Conservation (phyloP, 2,329 filamentous ascomycete genomes). For the Erysiphe neolycopersici region DNA sequence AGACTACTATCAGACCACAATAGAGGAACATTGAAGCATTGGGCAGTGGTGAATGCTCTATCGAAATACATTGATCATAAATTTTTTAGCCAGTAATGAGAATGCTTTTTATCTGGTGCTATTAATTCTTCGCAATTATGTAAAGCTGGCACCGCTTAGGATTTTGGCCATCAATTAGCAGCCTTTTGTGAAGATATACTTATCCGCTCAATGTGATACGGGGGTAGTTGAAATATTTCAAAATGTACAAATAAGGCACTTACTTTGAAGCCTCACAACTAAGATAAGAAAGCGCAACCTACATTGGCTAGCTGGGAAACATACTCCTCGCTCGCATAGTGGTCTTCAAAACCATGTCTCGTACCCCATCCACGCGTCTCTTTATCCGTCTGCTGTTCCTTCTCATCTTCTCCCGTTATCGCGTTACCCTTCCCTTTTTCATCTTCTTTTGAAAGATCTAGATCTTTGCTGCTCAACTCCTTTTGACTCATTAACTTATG, state of each 20-base stretch:
- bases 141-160: too few species aligned
- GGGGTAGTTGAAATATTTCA: too few species aligned
- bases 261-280: not conserved
- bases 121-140: too few species aligned
- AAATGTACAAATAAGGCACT: too few species aligned
- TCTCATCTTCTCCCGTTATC: not conserved
- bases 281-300: slow-evolving; percentile 14
- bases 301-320: slow-evolving; percentile 38
- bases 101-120: too few species aligned
- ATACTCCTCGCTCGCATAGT: slow-evolving; percentile 45
- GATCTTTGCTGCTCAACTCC: too few species aligned
- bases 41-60: not conserved
- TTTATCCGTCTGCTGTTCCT: slow-evolving; percentile 8
- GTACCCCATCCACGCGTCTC: slow-evolving; percentile 12
- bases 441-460: not conserved
- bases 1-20: not conserved
- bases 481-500: too few species aligned
- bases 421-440: not conserved
- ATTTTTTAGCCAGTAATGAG: too few species aligned
- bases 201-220: too few species aligned
- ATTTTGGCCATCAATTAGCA: too few species aligned
- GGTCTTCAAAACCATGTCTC: slow-evolving; percentile 48
- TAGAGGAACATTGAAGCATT: not conserved
- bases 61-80: too few species aligned
- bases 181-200: too few species aligned